Base-by-base conservation (phyloP, 352 stramenopile genomes). In the Pythium sukuiense region DNA sequence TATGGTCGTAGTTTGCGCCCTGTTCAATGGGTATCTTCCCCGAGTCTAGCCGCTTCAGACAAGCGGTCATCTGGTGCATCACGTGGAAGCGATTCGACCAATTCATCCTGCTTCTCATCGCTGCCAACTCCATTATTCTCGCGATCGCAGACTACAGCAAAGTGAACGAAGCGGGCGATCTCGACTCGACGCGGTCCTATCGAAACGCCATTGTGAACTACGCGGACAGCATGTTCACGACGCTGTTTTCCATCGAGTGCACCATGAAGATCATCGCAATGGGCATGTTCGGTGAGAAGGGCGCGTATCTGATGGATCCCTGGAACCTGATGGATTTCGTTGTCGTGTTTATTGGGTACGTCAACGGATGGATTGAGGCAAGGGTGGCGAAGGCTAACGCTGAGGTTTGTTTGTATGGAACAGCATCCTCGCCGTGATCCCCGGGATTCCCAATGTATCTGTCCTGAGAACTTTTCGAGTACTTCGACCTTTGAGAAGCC, bases 251-350 rank as follows among this genome's bases (percentile, higher is more conserved):
- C 5, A 64, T 94, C 53, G 92, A 98, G 68, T 92, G 76, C 62
- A 64, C 77, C 24, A 59, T 98, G 20, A 98, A 98, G 74, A 85
- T 97, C 35, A 77, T 97, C 58, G 86, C 85, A 41, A 85, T 96
- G 76, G 89, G 87, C 18, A 73, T 89, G 39, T 70, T 89, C 43
- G 61, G 74, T 20, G 83, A 88, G 41, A 54, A 76, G 3, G 83
- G 83, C 8, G 71, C 72, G 16, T 97, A 96, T 65, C 70, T 96
- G 7, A 83, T 82, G 66, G 80, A 97, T 58, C 72, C 80, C 26
- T 97, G 90, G 89, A 97, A 97, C 67, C 85, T 87, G 65, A 81
- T 97, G 35, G 90, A 97, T 66, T 96, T 97, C 64, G 71, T 93
- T 27, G 85, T 97, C 39, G 90, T 97, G 2, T 75, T 81, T 46